phyloP scores from a whole-genome alignment of 2,329 filamentous ascomycete genomes.

The Epichloe glyceriae region DNA sequence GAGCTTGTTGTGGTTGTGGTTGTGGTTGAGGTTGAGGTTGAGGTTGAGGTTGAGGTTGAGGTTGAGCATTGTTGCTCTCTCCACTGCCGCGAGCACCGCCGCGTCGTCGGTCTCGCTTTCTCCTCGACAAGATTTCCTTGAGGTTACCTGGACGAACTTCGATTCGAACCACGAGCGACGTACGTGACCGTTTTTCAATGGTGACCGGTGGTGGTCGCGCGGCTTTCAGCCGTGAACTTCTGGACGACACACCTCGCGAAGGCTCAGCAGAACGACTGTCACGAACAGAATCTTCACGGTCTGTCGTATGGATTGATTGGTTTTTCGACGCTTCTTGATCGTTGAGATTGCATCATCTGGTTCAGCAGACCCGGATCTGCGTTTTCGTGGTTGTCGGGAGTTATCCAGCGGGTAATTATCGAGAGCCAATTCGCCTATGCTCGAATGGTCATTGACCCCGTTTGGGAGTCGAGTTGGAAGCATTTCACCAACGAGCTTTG shows the following conservation, averaged over 20 bases:
- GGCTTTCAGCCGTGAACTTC: slow-evolving; percentile 45
- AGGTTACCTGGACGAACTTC: slow-evolving; percentile 24
- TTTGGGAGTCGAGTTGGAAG: slow-evolving; percentile 27
- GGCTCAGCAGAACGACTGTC: slow-evolving; percentile 15
- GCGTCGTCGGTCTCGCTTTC: slow-evolving; percentile 20
- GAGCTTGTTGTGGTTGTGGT: slow-evolving; percentile 7
- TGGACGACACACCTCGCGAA: slow-evolving; percentile 24
- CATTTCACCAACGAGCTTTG: slow-evolving; percentile 27
- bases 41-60: no score
- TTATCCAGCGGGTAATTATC: slow-evolving; percentile 65
- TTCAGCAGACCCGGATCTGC: slow-evolving; percentile 65
- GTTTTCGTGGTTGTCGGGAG: slow-evolving; percentile 66
- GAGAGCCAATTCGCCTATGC: slow-evolving; percentile 60
- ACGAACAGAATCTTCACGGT: slow-evolving; percentile 23
- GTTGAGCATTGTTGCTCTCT: no score
- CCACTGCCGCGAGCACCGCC: slow-evolving; percentile 8
- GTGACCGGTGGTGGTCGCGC: slow-evolving; percentile 28
- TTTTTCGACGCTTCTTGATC: slow-evolving; percentile 42
- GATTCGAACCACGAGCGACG: slow-evolving; percentile 23
- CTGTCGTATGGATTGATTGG: slow-evolving; percentile 28
- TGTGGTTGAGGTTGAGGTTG: no score
- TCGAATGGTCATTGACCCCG: slow-evolving; percentile 39
- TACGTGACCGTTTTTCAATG: slow-evolving; percentile 25
- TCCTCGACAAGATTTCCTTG: slow-evolving; percentile 24
- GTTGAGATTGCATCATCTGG: slow-evolving; percentile 40